Conservation (phyloP, 2,329 filamentous ascomycete species). For the Sarocladium oryzae region DNA sequence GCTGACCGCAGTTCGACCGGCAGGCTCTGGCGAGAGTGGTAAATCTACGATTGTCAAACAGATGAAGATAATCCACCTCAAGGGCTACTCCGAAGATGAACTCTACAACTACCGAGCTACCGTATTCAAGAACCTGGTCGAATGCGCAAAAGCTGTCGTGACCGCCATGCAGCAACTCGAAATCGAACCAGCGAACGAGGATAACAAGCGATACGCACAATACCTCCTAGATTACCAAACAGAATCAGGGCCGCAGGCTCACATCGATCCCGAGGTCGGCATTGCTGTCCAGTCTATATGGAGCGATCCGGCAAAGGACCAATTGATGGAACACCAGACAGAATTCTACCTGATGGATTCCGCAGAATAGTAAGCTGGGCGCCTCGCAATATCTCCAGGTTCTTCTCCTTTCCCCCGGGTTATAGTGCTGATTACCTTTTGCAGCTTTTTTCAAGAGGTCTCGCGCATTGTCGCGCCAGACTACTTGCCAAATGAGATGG, state of each 20-base stretch:
- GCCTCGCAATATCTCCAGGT: background rate
- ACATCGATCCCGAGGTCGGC: slow-evolving; percentile 74
- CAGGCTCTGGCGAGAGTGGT: slow-evolving; percentile 95
- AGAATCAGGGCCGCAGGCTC: slow-evolving; percentile 81
- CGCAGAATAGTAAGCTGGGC: slow-evolving; percentile 76
- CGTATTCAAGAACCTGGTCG: slow-evolving; percentile 96
- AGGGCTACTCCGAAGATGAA: slow-evolving; percentile 93
- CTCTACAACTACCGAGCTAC: slow-evolving; percentile 90
- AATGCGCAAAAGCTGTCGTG: slow-evolving; percentile 92
- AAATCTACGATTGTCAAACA: slow-evolving; percentile 99
- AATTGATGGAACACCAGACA: slow-evolving; percentile 85
- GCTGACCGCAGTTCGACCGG: slow-evolving; percentile 14
- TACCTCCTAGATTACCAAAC: slow-evolving; percentile 84
- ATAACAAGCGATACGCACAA: slow-evolving; percentile 67
- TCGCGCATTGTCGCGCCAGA: slow-evolving; percentile 74
- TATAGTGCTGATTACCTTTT: background rate
- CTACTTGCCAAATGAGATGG: slow-evolving; percentile 89
- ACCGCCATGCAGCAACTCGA: slow-evolving; percentile 88
- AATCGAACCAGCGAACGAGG: slow-evolving; percentile 67
- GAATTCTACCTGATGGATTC: slow-evolving; percentile 99
- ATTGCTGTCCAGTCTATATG: slow-evolving; percentile 80
- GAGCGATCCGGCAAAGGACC: slow-evolving; percentile 78
- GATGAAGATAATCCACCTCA: slow-evolving; percentile 99
- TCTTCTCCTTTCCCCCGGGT: background rate
- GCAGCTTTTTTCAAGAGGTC: slow-evolving; percentile 92